Percentiles rank a stretch among this genome's conserved stretches.
Evolutionary conservation across 352 stramenopile genomes (phyloP).

Genomic region (Phytophthora europaea): DNA sequence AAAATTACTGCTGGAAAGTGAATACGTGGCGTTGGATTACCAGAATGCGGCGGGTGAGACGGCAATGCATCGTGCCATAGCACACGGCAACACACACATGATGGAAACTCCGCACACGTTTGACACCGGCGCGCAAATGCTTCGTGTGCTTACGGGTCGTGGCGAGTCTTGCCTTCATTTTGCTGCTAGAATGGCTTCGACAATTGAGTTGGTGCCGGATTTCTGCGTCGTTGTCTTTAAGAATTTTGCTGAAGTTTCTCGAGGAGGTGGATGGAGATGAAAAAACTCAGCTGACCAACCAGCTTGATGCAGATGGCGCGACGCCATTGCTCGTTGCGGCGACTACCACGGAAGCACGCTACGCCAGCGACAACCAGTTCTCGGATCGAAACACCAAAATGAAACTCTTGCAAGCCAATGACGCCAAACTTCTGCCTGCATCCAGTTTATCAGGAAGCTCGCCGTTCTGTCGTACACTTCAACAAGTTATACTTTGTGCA

Average conservation of each 20-base stretch:
- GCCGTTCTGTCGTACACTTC: background rate
- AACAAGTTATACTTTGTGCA: constrained; percentile 10
- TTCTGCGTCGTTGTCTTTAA: too few relatives aligned
- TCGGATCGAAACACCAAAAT: constrained; percentile 21
- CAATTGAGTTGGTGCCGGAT: too few relatives aligned
- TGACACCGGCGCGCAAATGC: too few relatives aligned
- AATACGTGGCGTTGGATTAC: too few relatives aligned
- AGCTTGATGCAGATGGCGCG: background rate
- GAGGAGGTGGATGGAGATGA: background rate
- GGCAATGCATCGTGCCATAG: too few relatives aligned
- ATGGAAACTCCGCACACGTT: too few relatives aligned
- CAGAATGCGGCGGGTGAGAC: too few relatives aligned
- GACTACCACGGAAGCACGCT: constrained; percentile 10
- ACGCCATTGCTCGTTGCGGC: constrained; percentile 15
- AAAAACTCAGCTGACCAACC: background rate
- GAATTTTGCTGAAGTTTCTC: constrained; percentile 17
- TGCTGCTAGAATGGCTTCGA: too few relatives aligned
- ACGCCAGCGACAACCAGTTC: background rate
- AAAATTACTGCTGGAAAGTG: too few relatives aligned
- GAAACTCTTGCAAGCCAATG: constrained; percentile 11
- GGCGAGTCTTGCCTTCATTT: too few relatives aligned
- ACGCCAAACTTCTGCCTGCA: constrained; percentile 1
- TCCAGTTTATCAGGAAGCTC: constrained; percentile 3
- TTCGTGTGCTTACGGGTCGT: too few relatives aligned
- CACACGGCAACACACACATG: too few relatives aligned